Percentiles rank a stretch among this genome's conserved stretches.
These are phyloP conservation scores for Geotrichum australiense DNA, from an alignment of 1,139 yeast species.

Conservation along the genomic window DNA sequence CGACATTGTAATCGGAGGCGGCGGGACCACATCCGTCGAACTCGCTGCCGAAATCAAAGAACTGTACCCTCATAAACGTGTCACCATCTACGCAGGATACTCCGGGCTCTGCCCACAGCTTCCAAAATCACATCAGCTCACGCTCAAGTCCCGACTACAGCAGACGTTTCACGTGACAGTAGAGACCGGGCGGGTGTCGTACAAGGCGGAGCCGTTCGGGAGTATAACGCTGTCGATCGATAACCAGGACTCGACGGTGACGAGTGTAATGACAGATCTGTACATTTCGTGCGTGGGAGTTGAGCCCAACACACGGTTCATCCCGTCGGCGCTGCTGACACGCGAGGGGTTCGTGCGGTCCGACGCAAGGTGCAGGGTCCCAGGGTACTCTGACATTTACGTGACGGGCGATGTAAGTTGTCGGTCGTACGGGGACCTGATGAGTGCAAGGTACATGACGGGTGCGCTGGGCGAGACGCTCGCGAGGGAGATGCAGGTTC, in stretches of 20 bases:
- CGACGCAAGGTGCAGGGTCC: conserved; percentile 24
- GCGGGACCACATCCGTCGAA: conserved; percentile 92
- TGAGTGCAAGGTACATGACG: conserved; percentile 1
- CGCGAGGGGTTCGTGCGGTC: conserved; percentile 20
- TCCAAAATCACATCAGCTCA: conserved; percentile 14
- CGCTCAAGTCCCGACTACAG: conserved; percentile 19
- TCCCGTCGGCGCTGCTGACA: conserved; percentile 21
- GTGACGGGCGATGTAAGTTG: conserved; percentile 27
- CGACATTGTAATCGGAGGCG: conserved; percentile 77
- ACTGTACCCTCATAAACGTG: conserved; percentile 22
- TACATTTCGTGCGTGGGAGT: conserved; percentile 23
- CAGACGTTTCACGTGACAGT: conserved; percentile 23
- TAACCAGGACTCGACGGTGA: conserved; percentile 14
- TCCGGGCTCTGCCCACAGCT: conserved; percentile 22
- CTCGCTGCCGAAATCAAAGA: conserved; percentile 59
- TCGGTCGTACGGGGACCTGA: conserved; percentile 5
- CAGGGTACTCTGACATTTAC: conserved; percentile 22
- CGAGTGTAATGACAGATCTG: conserved; percentile 19
- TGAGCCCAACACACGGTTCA: conserved; percentile 25
- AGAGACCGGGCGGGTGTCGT: conserved; percentile 18
- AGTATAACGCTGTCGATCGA: background rate
- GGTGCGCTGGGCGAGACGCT: conserved; percentile 14
- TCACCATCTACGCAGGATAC: conserved; percentile 25
- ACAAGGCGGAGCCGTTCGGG: conserved; percentile 9
- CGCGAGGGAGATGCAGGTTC: conserved; percentile 1